Conservation (phyloP, 2,329 filamentous ascomycete genomes). For the Helotiales sp. region DNA sequence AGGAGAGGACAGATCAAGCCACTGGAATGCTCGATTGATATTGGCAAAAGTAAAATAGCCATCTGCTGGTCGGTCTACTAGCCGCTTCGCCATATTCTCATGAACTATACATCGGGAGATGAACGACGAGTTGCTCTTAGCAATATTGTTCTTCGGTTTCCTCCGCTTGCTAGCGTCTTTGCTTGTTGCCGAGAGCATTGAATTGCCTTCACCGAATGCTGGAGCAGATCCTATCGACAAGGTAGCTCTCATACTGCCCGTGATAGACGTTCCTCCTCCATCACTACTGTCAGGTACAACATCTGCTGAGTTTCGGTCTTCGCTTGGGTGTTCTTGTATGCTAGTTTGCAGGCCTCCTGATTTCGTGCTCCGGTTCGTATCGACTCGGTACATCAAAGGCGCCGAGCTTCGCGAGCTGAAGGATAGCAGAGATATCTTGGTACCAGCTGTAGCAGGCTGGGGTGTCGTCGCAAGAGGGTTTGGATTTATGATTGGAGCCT, state of each 20-base stretch:
- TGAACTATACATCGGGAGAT: conserved; percentile 95
- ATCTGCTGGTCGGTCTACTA: conserved; percentile 75
- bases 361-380: conserved; percentile 51
- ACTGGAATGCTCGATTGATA: conserved; percentile 92
- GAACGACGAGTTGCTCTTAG: conserved; percentile 98
- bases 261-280: conserved; percentile 54
- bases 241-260: conserved; percentile 38
- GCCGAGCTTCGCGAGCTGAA: conserved; percentile 37
- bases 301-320: conserved; percentile 61
- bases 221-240: conserved; percentile 47
- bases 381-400: conserved; percentile 55
- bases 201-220: conserved; percentile 85
- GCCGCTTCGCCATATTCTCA: conserved; percentile 74
- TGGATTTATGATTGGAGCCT: conserved; percentile 81
- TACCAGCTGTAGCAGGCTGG: conserved; percentile 80
- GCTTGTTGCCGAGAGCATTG: conserved; percentile 61
- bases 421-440: conserved; percentile 74
- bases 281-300: conserved; percentile 56
- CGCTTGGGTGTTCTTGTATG: conserved; percentile 62
- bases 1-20: conserved; percentile 83
- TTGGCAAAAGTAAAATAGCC: conserved; percentile 92
- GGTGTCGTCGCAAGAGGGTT: conserved; percentile 89
- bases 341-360: conserved; percentile 46
- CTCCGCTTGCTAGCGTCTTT: conserved; percentile 78
- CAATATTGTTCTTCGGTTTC: conserved; percentile 97